These are phyloP conservation scores for Drechmeria coniospora DNA, from an alignment of 2,329 filamentous ascomycete genomes.

Conservation along the genomic window DNA sequence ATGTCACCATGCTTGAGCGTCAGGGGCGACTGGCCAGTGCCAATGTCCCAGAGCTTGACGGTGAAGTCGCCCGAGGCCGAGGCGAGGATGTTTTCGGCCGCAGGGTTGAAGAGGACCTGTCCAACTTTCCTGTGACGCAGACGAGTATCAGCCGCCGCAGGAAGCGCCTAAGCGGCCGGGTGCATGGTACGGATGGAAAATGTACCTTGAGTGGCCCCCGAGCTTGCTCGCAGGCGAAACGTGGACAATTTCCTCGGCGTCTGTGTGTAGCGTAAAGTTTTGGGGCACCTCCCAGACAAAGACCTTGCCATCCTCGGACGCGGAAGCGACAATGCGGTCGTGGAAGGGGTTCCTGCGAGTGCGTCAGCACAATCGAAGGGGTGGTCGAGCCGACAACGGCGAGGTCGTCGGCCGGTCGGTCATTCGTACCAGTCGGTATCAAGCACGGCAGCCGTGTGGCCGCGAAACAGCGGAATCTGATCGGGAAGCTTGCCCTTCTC, in stretches of 20 bases:
- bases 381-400: constrained; percentile 13
- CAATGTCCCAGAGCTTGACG: constrained; percentile 91
- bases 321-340: constrained; percentile 81
- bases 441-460: constrained; percentile 87
- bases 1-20: constrained; percentile 79
- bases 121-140: constrained; percentile 64
- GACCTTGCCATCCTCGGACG: constrained; percentile 92
- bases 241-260: constrained; percentile 71
- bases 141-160: too few species aligned
- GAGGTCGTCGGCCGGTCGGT: too few species aligned
- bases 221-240: constrained; percentile 71
- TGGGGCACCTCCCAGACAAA: constrained; percentile 93
- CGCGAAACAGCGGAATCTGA: constrained; percentile 84
- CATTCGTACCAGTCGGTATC: constrained; percentile 96
- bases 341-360: constrained; percentile 81
- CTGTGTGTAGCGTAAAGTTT: constrained; percentile 68
- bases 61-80: constrained; percentile 91
- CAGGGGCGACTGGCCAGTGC: constrained; percentile 57
- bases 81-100: constrained; percentile 87
- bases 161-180: too few species aligned
- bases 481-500: constrained; percentile 87
- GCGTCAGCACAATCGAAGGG: constrained; percentile 7
- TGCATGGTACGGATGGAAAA: too few species aligned
- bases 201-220: constrained; percentile 70
- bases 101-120: constrained; percentile 94